Evolutionary conservation across 108 stramenopile species (phyloP), one percentile per base, ranked within the genome.

Genomic region (Pseudonitzschia delicatissima): DNA sequence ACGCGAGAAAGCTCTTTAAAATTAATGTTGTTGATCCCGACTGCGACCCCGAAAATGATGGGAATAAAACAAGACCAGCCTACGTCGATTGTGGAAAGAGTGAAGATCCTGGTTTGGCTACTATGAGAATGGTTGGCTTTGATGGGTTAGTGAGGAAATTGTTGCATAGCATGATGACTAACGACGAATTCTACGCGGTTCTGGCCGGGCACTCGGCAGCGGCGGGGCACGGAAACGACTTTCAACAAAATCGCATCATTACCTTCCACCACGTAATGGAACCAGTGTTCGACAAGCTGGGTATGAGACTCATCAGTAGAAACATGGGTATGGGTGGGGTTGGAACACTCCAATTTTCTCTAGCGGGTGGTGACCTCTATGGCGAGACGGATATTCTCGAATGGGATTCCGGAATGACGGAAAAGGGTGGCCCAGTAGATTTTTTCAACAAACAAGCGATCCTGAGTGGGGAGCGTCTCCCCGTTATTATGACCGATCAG

Each of bases 131-230:
- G 76, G 78, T 5, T 74, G 72, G 12, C 61, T 50, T 81, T 44
- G 68, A 87, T 29, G 92, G 92, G 37, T 68, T 93, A 57, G 78
- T 85, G 35, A 77, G 85, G 23, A 69, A 86, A 32, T 69, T 94
- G 12, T 60, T 90, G 25, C 93, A 94, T 74, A 78, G 88, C 45
- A 83, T 94, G 79, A 86, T 91, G 81, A 91, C 90, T 36, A 76
- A 84, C 53, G 82, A 82, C 48, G 66, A 64, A 0, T 94, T 94
- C 64, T 81, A 72, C 2, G 75, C 87, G 13, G 86, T 91, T 5
- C 23, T 57, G 42, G 72, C 31, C 2, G 72, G 72, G 6, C 72
- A 73, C 34, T 66, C 64, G 18, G 72, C 61, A 5, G 72, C 64
- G 28, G 72, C 72, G 12, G 72, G 64, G 8, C 57, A 50, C 36